phyloP scores from a whole-genome alignment of 1,139 yeast genomes.

The Wickerhamiella pararugosa region DNA sequence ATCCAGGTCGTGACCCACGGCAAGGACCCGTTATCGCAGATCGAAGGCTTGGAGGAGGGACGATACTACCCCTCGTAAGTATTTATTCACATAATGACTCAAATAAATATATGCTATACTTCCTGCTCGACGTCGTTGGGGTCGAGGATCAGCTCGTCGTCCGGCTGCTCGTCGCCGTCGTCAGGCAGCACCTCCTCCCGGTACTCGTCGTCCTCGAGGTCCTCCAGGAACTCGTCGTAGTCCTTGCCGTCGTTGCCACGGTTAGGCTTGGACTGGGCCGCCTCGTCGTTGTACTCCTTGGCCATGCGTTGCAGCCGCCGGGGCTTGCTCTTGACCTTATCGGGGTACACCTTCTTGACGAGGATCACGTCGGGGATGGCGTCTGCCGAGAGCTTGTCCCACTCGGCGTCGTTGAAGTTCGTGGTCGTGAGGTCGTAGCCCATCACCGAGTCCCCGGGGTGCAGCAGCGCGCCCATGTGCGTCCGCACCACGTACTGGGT shows the following conservation, averaged over 20 bases:
- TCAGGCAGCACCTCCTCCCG: slow-evolving; percentile 1
- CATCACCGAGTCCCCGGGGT: slow-evolving; percentile 90
- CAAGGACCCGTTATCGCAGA: slow-evolving; percentile 14
- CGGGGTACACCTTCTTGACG: slow-evolving; percentile 81
- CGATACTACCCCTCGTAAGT: slow-evolving; percentile 12
- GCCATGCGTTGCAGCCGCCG: slow-evolving; percentile 99
- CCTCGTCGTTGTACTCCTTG: slow-evolving; percentile 77
- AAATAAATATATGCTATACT: too few species aligned
- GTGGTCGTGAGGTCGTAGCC: slow-evolving; percentile 79
- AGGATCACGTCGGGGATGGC: slow-evolving; percentile 67
- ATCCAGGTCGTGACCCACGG: slow-evolving; percentile 9
- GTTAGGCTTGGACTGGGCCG: slow-evolving; percentile 18
- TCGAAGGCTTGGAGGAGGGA: slow-evolving; percentile 21
- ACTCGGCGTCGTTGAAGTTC: slow-evolving; percentile 75
- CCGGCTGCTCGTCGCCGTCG: slow-evolving; percentile 4
- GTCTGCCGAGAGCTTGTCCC: slow-evolving; percentile 54
- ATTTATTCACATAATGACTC: too few species aligned
- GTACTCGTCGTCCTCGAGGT: slow-evolving; percentile 6
- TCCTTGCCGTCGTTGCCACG: slow-evolving; percentile 6
- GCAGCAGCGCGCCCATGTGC: slow-evolving; percentile 85
- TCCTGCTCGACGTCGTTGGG: too few species aligned
- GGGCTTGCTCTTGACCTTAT: slow-evolving; percentile 56
- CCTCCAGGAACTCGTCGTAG: slow-evolving; percentile 6
- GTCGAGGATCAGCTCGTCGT: too few species aligned
- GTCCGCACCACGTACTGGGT: slow-evolving; percentile 70